phyloP scores from a whole-genome alignment of 176 grass and related monocot genomes.

The Bothriochloa decipiens region DNA sequence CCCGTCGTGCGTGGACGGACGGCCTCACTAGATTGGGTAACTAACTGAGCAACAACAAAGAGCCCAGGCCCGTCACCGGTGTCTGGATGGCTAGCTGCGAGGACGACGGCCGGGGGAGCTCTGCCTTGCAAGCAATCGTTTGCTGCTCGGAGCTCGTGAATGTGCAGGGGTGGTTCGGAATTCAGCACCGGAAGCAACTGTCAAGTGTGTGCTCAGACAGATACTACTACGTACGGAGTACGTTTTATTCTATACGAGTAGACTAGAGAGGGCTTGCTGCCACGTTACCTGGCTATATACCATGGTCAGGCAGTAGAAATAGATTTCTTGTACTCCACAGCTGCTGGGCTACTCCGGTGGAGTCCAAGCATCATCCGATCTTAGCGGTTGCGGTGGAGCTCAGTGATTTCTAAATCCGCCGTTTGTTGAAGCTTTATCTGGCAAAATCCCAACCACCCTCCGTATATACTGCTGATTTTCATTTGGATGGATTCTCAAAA shows the following conservation, averaged over 20 bases:
- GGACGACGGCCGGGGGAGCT: neutral
- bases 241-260: slow-evolving; percentile 4
- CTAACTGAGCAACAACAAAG: neutral
- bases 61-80: neutral
- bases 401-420: too few species aligned
- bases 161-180: slow-evolving; percentile 40
- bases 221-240: neutral
- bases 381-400: too few species aligned
- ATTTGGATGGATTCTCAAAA: too few species aligned
- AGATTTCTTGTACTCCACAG: neutral
- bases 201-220: neutral
- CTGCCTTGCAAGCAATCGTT: neutral
- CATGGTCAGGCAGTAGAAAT: neutral
- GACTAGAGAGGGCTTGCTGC: neutral
- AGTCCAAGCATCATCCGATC: neutral
- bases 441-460: too few species aligned
- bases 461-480: too few species aligned
- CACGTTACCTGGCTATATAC: neutral
- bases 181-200: slow-evolving; percentile 12
- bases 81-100: neutral
- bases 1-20: neutral
- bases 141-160: neutral
- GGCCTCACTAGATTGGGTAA: slow-evolving; percentile 16
- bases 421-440: too few species aligned
- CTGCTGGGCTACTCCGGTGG: neutral